Evolutionary conservation across 208 protist genomes (phyloP).

Genomic region (Acanthamoeba healyi): DNA sequence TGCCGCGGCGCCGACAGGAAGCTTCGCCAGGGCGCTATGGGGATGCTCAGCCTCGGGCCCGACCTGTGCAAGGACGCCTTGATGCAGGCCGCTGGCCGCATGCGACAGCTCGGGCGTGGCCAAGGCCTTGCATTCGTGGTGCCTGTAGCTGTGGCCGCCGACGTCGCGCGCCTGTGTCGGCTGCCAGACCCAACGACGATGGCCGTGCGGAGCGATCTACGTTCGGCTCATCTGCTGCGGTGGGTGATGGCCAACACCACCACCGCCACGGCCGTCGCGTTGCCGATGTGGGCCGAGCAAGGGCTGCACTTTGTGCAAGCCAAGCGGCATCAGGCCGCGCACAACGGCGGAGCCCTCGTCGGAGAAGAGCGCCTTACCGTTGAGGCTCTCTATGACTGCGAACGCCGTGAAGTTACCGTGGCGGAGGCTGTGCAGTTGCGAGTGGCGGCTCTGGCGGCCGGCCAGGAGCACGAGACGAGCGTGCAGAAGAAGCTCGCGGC

Average conservation of each 20-base stretch:
- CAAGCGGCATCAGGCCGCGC: background rate
- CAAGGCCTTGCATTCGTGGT: slow-evolving; percentile 51
- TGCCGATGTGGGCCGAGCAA: background rate
- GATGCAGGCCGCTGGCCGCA: slow-evolving; percentile 78
- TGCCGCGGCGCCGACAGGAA: slow-evolving; percentile 79
- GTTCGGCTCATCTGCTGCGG: background rate
- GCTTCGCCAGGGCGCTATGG: slow-evolving; percentile 36
- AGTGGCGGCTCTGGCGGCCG: background rate
- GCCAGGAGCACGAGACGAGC: background rate
- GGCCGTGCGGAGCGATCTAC: too few species aligned
- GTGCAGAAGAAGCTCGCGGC: background rate
- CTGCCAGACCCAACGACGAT: background rate
- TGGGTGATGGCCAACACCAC: background rate
- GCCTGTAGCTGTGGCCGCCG: background rate
- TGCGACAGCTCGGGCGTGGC: slow-evolving; percentile 67
- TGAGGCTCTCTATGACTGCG: background rate
- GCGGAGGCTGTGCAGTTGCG: background rate
- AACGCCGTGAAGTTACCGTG: background rate
- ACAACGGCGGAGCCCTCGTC: background rate
- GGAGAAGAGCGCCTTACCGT: background rate
- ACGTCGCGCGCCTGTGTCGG: background rate
- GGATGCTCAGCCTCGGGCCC: slow-evolving; percentile 62
- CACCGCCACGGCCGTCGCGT: background rate
- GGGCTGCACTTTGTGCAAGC: background rate
- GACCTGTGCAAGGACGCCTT: slow-evolving; percentile 77